Conservation (phyloP, 163 green algal genomes). For the Smithsoniella earleae region DNA sequence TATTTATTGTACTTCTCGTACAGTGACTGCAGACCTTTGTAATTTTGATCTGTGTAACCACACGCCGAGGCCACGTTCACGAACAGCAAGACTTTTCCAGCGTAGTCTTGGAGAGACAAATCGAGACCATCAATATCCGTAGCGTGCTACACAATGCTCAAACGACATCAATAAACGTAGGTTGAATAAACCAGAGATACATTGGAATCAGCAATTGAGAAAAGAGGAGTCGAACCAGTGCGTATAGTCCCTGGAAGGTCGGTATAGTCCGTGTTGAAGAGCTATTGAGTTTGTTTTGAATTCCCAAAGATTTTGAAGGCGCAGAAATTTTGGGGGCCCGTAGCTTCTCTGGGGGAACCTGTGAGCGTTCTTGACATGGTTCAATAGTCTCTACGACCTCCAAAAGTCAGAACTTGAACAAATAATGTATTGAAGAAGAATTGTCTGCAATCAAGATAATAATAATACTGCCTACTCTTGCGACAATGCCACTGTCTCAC, state of each 20-base stretch:
- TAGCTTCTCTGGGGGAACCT: too few relatives aligned
- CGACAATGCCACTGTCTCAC: too few relatives aligned
- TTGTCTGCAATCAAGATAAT: too few relatives aligned
- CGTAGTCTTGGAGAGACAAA: constrained; percentile 38
- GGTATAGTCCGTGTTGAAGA: too few relatives aligned
- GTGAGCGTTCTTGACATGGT: too few relatives aligned
- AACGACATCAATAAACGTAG: neutral
- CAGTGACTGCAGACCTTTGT: constrained; percentile 46
- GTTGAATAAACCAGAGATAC: neutral
- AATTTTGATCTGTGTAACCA: constrained; percentile 59
- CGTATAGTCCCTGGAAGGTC: neutral
- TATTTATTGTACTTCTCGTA: constrained; percentile 11
- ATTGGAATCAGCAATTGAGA: neutral
- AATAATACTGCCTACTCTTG: too few relatives aligned
- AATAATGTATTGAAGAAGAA: too few relatives aligned
- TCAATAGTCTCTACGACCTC: too few relatives aligned
- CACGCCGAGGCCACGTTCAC: constrained; percentile 69
- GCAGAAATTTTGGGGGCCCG: too few relatives aligned
- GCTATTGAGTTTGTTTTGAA: too few relatives aligned
- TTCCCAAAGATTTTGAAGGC: too few relatives aligned
- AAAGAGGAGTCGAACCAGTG: neutral
- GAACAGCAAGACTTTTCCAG: constrained; percentile 53
- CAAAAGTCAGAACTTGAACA: too few relatives aligned
- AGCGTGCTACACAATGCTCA: constrained; percentile 36
- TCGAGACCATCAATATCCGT: constrained; percentile 46